Evolutionary conservation across 2,329 filamentous ascomycete species (phyloP), one percentile per base, ranked within the genome.

Genomic region (Balansia obtecta): DNA sequence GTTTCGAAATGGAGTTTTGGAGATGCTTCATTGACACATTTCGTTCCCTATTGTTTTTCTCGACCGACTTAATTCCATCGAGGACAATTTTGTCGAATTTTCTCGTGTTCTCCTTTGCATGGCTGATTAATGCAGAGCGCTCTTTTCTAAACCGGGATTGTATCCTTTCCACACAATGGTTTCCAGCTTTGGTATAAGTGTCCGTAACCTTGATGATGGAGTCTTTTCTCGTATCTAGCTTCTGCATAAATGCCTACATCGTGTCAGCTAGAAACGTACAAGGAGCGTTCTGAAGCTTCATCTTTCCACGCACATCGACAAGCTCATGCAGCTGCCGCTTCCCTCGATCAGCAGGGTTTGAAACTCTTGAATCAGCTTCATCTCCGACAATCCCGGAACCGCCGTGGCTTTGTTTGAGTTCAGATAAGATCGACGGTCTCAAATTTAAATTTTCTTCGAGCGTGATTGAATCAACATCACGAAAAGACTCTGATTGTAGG

Each of bases 131-230:
- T 2, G 16, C 30, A 16, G 11, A 38, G 40, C 51, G 48, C 40
- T 53, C 51, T 42, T 22, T 44, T 12, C 38, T 33, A 20, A 50
- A 53, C 7, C 48, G 51, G 22, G 45, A 41, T 40, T 53, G 48
- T 12, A 53, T 53, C 45, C 44, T 53, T 13, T 48, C 41, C 7
- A 53, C 48, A 41, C 51, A 53, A 18, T 47, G 51, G 15, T 37
- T 48, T 39, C 51, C 51, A 42, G 34, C 49, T 18, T 18, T 46
- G 30, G 39, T 38, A 44, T 50, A 53, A 13, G 33, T 44, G 27
- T 50, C 49, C n/a, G 33, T 34, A 39, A 53, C 46, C 33, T 47
- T 22, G 13, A 40, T 20, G n/a, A 53, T 46, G 30, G 20, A 45
- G 10, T 37, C 37, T 34, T 34, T 39, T 40, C 50, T 50, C 18